Evolutionary conservation across 2,329 filamentous ascomycete species (phyloP).

Genomic region (Exophiala phaeomuriformis): DNA sequence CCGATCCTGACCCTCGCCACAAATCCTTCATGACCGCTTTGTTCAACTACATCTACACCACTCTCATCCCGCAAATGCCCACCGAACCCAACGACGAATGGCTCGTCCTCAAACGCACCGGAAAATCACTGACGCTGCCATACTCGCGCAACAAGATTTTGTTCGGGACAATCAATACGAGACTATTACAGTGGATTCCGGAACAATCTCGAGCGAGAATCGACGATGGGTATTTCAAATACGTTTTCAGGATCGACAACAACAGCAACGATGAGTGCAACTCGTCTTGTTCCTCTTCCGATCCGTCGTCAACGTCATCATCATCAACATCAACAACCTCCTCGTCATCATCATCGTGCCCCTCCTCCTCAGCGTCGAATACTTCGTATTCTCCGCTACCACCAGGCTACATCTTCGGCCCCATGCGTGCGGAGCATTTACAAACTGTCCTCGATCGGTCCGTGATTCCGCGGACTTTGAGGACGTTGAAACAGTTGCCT

Average conservation of each 20-base stretch:
- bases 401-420: constrained; percentile 14
- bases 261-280: neutral
- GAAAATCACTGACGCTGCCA: constrained; percentile 23
- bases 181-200: constrained; percentile 29
- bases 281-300: too few relatives aligned
- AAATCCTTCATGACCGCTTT: constrained; percentile 12
- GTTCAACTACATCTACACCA: constrained; percentile 14
- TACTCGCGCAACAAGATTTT: constrained; percentile 29
- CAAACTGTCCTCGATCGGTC: constrained; percentile 36
- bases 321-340: too few relatives aligned
- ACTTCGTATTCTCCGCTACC: constrained; percentile 18
- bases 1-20: constrained; percentile 1
- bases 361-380: too few relatives aligned
- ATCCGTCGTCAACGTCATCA: too few relatives aligned
- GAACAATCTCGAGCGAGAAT: constrained; percentile 26
- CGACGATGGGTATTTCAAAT: constrained; percentile 33
- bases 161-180: constrained; percentile 35
- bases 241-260: constrained; percentile 29
- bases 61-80: constrained; percentile 14
- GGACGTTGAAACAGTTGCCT: constrained; percentile 30
- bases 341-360: too few relatives aligned
- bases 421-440: constrained; percentile 26
- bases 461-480: constrained; percentile 33
- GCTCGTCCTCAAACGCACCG: constrained; percentile 16
- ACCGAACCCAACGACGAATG: constrained; percentile 16